phyloP scores from a whole-genome alignment of 192 early-diverging fungal species.

The Geosiphon pyriformis region DNA sequence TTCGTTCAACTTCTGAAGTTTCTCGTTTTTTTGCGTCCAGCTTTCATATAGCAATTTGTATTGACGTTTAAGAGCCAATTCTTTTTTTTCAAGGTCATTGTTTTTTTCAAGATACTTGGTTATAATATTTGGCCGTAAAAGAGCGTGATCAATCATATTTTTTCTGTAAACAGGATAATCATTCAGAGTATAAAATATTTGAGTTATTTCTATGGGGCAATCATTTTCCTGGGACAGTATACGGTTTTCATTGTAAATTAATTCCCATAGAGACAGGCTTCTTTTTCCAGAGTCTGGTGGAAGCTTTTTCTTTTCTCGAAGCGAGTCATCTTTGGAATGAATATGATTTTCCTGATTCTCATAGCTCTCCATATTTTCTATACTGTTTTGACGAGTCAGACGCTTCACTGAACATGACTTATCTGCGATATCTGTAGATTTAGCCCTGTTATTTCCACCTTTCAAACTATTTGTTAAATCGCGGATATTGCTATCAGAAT shows the following conservation, averaged over 20 bases:
- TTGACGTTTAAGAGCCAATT: conserved; percentile 37
- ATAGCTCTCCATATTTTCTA: neutral
- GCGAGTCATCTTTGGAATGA: neutral
- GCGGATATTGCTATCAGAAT: neutral
- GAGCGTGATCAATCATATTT: conserved; percentile 34
- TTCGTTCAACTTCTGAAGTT: conserved; percentile 35
- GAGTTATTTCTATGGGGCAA: neutral
- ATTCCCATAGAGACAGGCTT: neutral
- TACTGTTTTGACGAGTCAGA: neutral
- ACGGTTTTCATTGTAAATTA: neutral
- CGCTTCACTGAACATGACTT: neutral
- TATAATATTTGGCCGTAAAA: conserved; percentile 22
- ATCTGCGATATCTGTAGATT: neutral
- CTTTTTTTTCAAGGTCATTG: conserved; percentile 32
- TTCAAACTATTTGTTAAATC: neutral
- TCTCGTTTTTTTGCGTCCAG: conserved; percentile 42
- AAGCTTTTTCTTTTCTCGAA: too few species aligned
- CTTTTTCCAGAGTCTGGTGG: neutral
- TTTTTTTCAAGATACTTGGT: conserved; percentile 27
- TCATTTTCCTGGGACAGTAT: neutral
- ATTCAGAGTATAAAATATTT: conserved; percentile 33
- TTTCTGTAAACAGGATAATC: conserved; percentile 43
- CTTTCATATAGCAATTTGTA: conserved; percentile 42
- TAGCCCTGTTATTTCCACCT: neutral
- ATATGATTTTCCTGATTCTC: neutral